Conservation (phyloP, 305 asterid genomes). For the Petunia hybrid region DNA sequence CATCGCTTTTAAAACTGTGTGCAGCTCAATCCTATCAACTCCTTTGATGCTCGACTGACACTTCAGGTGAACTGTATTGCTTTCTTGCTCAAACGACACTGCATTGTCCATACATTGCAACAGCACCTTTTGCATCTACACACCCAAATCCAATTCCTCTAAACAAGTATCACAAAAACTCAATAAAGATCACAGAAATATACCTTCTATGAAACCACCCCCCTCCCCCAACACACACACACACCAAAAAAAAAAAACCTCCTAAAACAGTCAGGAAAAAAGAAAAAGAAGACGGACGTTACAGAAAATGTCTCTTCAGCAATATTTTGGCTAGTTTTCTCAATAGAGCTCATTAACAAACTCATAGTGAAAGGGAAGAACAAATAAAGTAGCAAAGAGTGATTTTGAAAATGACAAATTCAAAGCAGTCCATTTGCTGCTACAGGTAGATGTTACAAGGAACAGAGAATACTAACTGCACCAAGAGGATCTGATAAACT, state of each 20-base stretch:
- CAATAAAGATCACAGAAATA: slow-evolving; percentile 40
- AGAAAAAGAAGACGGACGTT: not conserved
- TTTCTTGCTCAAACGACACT: slow-evolving; percentile 69
- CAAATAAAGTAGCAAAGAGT: not conserved
- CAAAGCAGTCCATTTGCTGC: not conserved
- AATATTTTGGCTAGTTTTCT: not conserved
- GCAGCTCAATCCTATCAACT: slow-evolving; percentile 66
- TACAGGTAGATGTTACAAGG: slow-evolving; percentile 5
- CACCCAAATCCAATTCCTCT: slow-evolving; percentile 62
- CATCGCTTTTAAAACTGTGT: slow-evolving; percentile 77
- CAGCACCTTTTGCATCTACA: slow-evolving; percentile 85
- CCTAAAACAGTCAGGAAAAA: slow-evolving; percentile 1
- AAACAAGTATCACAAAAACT: slow-evolving; percentile 56
- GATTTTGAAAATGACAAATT: slow-evolving; percentile 6
- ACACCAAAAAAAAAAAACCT: not conserved
- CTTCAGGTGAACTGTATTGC: slow-evolving; percentile 59
- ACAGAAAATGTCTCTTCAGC: not conserved
- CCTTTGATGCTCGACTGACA: slow-evolving; percentile 50
- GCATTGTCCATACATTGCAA: slow-evolving; percentile 73
- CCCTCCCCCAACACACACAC: not conserved
- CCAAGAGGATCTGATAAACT: slow-evolving; percentile 1
- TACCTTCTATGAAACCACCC: slow-evolving; percentile 26
- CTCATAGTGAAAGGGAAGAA: not conserved
- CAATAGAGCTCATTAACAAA: not conserved
- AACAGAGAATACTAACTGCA: slow-evolving; percentile 1